phyloP scores from a whole-genome alignment of 2,329 filamentous ascomycete species.

The Calonectria multiphialidica region DNA sequence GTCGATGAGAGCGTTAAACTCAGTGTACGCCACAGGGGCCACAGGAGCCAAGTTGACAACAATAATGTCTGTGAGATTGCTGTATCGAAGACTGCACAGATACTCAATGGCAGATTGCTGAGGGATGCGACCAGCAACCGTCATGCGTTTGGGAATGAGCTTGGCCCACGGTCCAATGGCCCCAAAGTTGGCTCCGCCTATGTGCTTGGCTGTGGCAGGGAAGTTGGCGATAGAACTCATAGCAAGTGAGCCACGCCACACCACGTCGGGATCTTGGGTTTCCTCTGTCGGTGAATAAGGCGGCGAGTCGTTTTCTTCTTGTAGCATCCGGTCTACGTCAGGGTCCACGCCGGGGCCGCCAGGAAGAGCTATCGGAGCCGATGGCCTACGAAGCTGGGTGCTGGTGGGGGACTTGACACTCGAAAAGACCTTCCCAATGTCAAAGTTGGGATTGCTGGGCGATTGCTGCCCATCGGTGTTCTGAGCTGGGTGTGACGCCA shows the following conservation, averaged over 20 bases:
- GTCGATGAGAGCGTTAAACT: slow-evolving; percentile 83
- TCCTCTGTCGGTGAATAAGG: slow-evolving; percentile 87
- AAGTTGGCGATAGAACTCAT: slow-evolving; percentile 87
- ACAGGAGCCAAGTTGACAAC: slow-evolving; percentile 80
- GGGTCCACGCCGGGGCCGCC: slow-evolving; percentile 79
- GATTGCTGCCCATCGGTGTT: slow-evolving; percentile 65
- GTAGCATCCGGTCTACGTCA: slow-evolving; percentile 89
- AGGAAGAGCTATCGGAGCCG: slow-evolving; percentile 58
- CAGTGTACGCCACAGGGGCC: slow-evolving; percentile 68
- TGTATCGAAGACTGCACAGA: slow-evolving; percentile 87
- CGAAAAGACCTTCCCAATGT: slow-evolving; percentile 88
- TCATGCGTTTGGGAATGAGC: slow-evolving; percentile 77
- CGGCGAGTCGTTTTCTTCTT: slow-evolving; percentile 84
- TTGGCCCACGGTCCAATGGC: slow-evolving; percentile 77
- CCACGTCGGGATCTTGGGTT: slow-evolving; percentile 72
- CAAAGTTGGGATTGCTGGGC: slow-evolving; percentile 73
- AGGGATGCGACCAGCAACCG: slow-evolving; percentile 84
- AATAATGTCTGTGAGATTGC: slow-evolving; percentile 84
- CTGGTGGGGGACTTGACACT: slow-evolving; percentile 81
- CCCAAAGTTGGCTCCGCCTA: slow-evolving; percentile 84
- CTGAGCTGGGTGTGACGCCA: slow-evolving; percentile 49
- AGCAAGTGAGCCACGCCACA: slow-evolving; percentile 82
- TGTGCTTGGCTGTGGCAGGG: slow-evolving; percentile 81
- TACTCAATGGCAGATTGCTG: slow-evolving; percentile 90
- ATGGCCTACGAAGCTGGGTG: slow-evolving; percentile 60